A percentile compares a stretch with the other conserved stretches of the same genome.
These are phyloP conservation scores for Flaveria linearis DNA, from an alignment of 129 eudicot species.

Conservation along the genomic window DNA sequence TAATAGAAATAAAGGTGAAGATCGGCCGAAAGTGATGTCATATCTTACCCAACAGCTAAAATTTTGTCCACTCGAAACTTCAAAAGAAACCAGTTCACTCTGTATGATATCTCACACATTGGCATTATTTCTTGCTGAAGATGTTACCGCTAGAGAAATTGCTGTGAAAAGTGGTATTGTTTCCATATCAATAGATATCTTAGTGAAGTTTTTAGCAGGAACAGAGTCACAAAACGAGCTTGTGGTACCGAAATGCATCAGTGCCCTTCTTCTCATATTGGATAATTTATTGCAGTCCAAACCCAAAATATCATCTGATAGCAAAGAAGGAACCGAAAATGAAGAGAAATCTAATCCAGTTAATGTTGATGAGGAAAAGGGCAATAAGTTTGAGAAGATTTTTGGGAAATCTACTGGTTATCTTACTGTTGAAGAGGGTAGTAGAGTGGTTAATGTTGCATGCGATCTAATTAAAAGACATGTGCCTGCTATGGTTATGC, in stretches of 20 bases:
- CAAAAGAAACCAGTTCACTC: constrained; percentile 64
- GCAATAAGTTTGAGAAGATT: constrained; percentile 53
- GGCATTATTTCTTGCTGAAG: constrained; percentile 86
- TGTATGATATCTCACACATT: constrained; percentile 76
- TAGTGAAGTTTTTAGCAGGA: constrained; percentile 53
- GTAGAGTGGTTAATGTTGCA: constrained; percentile 56
- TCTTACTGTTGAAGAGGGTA: constrained; percentile 84
- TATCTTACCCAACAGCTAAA: constrained; percentile 76
- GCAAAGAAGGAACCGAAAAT: constrained; percentile 46
- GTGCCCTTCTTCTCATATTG: constrained; percentile 87
- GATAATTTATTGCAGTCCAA: constrained; percentile 76
- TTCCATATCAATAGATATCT: constrained; percentile 56
- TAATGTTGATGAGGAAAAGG: constrained; percentile 41
- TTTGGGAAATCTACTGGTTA: constrained; percentile 88
- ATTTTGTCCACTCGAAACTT: constrained; percentile 65
- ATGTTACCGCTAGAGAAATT: constrained; percentile 64
- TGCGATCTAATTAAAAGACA: constrained; percentile 79
- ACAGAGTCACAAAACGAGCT: constrained; percentile 47
- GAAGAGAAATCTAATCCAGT: constrained; percentile 43
- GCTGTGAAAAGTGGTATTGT: constrained; percentile 71
- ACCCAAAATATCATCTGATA: constrained; percentile 60
- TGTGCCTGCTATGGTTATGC: constrained; percentile 88
- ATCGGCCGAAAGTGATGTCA: constrained; percentile 69
- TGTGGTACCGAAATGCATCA: constrained; percentile 64
- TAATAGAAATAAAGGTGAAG: constrained; percentile 90